Evolutionary conservation across 768 basidiomycete species (phyloP).

Genomic region (Boletus speciosus): DNA sequence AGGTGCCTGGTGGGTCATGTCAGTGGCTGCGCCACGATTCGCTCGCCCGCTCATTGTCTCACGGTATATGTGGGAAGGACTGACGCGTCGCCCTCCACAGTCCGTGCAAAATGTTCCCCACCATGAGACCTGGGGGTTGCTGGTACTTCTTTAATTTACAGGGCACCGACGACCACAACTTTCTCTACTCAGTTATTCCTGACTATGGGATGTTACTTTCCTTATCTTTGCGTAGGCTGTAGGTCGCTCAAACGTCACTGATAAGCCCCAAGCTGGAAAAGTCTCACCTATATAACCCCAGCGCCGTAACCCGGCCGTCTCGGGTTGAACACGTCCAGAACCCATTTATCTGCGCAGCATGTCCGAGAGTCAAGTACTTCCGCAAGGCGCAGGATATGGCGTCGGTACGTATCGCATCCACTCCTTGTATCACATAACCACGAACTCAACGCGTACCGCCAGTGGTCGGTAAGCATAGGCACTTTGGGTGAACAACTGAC

Average conservation of each 20-base stretch:
- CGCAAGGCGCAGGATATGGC: conserved; percentile 84
- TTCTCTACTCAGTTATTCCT: not conserved
- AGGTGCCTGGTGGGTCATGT: too few species aligned
- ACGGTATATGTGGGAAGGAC: not conserved
- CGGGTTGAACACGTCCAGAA: not conserved
- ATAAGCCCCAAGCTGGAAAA: conserved; percentile 13
- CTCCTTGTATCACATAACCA: not conserved
- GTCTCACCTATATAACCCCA: conserved; percentile 11
- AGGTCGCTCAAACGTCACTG: conserved; percentile 1
- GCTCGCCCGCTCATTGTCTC: not conserved
- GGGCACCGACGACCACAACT: not conserved
- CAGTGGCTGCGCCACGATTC: too few species aligned
- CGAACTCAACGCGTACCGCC: conserved; percentile 2
- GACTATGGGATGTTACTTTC: not conserved
- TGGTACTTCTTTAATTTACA: too few species aligned
- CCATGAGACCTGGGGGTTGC: too few species aligned
- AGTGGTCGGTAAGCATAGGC: conserved; percentile 47
- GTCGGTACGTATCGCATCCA: conserved; percentile 48
- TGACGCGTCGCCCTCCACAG: too few species aligned
- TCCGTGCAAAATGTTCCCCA: not conserved
- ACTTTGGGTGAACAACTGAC: not conserved
- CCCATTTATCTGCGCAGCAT: conserved; percentile 7
- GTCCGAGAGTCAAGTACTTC: conserved; percentile 45
- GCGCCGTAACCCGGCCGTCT: not conserved
- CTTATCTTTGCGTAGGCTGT: conserved; percentile 16